phyloP scores from a whole-genome alignment of 2,329 filamentous ascomycete genomes.

The Alternaria consortialis region DNA sequence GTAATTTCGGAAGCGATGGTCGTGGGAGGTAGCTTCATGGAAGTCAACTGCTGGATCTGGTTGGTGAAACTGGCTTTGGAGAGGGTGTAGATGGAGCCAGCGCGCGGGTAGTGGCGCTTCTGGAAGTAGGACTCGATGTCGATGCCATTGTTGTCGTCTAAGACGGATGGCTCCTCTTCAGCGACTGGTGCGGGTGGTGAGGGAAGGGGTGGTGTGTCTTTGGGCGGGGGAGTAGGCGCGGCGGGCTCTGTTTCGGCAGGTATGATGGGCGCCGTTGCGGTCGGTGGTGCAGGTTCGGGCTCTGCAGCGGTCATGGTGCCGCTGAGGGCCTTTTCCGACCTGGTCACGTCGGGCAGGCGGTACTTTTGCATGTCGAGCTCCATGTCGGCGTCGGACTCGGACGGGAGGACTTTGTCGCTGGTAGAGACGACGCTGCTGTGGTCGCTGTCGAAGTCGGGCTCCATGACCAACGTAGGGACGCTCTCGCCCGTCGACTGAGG shows the following conservation, averaged over 20 bases:
- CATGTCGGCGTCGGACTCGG: conserved; percentile 58
- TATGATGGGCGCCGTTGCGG: conserved; percentile 24
- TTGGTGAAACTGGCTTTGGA: conserved; percentile 92
- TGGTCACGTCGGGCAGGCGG: conserved; percentile 75
- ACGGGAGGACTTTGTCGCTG: conserved; percentile 63
- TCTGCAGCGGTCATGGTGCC: conserved; percentile 45
- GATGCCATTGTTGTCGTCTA: conserved; percentile 52
- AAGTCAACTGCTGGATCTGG: conserved; percentile 90
- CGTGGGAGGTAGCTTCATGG: conserved; percentile 86
- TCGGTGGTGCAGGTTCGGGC: conserved; percentile 51
- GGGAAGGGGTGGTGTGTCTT: conserved; percentile 22
- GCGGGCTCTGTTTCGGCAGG: conserved; percentile 3
- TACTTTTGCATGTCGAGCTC: conserved; percentile 74
- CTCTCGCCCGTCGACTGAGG: conserved; percentile 50
- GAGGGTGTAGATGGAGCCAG: conserved; percentile 92
- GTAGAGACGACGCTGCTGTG: conserved; percentile 60
- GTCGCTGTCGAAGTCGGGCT: conserved; percentile 56
- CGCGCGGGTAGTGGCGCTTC: conserved; percentile 64
- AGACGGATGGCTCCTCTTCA: conserved; percentile 42
- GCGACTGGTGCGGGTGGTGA: conserved; percentile 52
- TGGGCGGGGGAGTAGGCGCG: conserved; percentile 17
- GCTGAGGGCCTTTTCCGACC: conserved; percentile 63
- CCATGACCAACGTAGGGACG: conserved; percentile 51
- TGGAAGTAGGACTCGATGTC: conserved; percentile 72
- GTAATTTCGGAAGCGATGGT: conserved; percentile 84